Evolutionary conservation across 1,284 basidiomycete genomes (phyloP), one percentile per base, ranked within the genome.

Genomic region (Takashimella tepidaria): DNA sequence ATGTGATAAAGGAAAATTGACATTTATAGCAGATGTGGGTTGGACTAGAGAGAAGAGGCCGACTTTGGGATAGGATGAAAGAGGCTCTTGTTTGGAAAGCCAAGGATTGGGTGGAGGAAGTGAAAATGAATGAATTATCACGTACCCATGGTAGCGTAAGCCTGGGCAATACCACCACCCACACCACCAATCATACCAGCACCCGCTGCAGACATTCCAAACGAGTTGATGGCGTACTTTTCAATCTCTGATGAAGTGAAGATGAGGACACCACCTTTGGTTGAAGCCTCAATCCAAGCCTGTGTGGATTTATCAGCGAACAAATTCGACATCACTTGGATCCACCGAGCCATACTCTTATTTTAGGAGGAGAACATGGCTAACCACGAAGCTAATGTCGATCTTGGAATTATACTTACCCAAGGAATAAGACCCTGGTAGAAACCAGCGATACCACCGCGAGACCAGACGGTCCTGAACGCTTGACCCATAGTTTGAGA

Each of bases 221-320:
- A 77, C 6, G 68, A 64, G 40, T 83, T 79, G 31, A 80, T 79
- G 6, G 77, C 70, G 48, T 82, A 82, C 31, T 84, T 83, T 75
- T 98, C 92, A 49, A 98, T 88, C 76, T 98, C 96, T 3, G 92
- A 88, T 21, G 95, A 92, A 25, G 93, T 87, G 79, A 98, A 98
- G 58, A 99, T 81, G 40, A 99, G 82, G 40, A 99, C 96, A 51
- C 83, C 96, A 50, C 96, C 96, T 74, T 99, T 99, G 2, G 96
- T 98, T 1, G 93, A 97, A 1, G 95, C 96, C 76, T 99, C 96
- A 69, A 99, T 97, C 96, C 96, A 98, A 24, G 96, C 96, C 91
- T 92, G 61, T 5, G 46, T 26, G 22, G 31, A 37, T 37, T 37
- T 37, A 37, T n/a, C n/a, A n/a, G n/a, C n/a, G n/a, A n/a, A n/a